Evolutionary conservation across 129 eudicot species (phyloP).

Genomic region (Centella asiatica): DNA sequence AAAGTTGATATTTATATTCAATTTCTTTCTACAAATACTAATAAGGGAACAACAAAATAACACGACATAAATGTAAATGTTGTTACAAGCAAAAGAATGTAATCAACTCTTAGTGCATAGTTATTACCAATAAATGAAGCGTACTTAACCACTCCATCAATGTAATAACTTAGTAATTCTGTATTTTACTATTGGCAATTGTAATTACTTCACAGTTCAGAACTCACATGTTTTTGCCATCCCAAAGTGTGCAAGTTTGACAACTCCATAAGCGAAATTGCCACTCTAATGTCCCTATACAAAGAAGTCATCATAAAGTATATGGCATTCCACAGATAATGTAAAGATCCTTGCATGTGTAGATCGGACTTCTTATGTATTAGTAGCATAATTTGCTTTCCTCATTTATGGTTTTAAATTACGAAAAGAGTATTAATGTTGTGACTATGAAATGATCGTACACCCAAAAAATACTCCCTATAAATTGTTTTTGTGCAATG

Average conservation of each 20-base stretch:
- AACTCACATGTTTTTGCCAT: slow-evolving; percentile 96
- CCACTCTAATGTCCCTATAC: slow-evolving; percentile 88
- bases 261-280: slow-evolving; percentile 82
- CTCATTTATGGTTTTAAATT: background rate
- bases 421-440: too few species aligned
- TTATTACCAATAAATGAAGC: background rate
- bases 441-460: background rate
- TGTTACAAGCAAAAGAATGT: too few species aligned
- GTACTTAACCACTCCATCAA: background rate
- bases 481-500: slow-evolving; percentile 78
- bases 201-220: background rate
- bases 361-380: background rate
- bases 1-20: too few species aligned
- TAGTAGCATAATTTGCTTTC: background rate
- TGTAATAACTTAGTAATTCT: background rate
- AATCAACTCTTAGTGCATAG: background rate
- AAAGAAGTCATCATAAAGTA: slow-evolving; percentile 1
- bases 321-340: too few species aligned
- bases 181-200: background rate
- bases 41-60: too few species aligned
- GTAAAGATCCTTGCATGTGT: background rate
- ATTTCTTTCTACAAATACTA: too few species aligned
- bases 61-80: too few species aligned
- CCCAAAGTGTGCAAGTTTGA: slow-evolving; percentile 98
- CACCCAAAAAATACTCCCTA: slow-evolving; percentile 35